Conservation (phyloP, 345 rosid genomes). For the Capsella bursapastoris region DNA sequence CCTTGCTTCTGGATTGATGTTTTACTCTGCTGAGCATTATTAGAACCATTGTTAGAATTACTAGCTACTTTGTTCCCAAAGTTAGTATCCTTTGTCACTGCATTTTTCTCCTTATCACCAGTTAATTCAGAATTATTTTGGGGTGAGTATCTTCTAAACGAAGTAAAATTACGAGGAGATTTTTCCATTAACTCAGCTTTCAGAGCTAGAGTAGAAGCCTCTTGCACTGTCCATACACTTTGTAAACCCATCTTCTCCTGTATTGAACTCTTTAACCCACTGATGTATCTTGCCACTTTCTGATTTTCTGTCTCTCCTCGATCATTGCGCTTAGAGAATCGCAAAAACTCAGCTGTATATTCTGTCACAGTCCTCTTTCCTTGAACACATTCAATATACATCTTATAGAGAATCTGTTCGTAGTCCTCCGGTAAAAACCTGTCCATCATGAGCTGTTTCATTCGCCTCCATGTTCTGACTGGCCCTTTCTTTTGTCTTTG, state of each 20-base stretch:
- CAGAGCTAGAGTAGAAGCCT: neutral
- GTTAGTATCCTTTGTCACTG: neutral
- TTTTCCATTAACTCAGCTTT: neutral
- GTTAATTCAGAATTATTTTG: neutral
- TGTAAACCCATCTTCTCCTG: neutral
- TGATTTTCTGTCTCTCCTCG: neutral
- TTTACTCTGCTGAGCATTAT: neutral
- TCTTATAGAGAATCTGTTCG: neutral
- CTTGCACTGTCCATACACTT: neutral
- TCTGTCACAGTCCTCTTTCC: neutral
- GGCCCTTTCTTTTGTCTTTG: neutral
- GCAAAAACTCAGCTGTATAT: neutral
- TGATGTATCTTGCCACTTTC: neutral
- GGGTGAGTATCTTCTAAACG: neutral
- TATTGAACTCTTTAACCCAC: neutral
- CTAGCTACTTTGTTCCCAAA: neutral
- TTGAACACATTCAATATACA: neutral
- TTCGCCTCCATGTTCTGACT: neutral
- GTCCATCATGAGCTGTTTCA: neutral
- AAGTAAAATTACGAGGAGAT: accelerated
- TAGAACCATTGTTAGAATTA: neutral
- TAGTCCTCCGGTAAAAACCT: neutral
- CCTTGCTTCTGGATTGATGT: too few species aligned
- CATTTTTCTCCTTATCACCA: neutral
- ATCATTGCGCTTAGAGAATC: neutral